phyloP scores from a whole-genome alignment of 306 rosid genomes.

The Vigna mungo region DNA sequence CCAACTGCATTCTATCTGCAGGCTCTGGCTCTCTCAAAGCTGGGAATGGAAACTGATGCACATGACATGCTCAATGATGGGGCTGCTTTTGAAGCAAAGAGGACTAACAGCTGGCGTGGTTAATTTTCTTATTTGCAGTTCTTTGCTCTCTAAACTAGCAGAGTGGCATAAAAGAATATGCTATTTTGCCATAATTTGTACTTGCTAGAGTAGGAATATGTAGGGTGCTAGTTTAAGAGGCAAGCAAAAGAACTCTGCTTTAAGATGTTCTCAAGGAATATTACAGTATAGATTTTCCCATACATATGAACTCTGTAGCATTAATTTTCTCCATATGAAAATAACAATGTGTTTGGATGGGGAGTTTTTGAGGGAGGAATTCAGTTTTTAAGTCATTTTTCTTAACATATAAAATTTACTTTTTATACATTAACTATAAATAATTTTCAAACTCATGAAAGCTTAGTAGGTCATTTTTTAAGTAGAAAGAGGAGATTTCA shows the following conservation, averaged over 20 bases:
- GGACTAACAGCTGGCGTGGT: slow-evolving; percentile 83
- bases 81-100: slow-evolving; percentile 79
- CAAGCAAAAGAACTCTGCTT: slow-evolving; percentile 34
- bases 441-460: not conserved
- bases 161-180: slow-evolving; percentile 42
- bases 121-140: slow-evolving; percentile 32
- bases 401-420: not conserved
- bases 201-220: slow-evolving; percentile 51
- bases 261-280: slow-evolving; percentile 39
- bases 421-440: not conserved
- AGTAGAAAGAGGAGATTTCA: not conserved
- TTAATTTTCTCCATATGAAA: slow-evolving; percentile 52
- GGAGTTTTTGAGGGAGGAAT: slow-evolving; percentile 1
- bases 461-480: not conserved
- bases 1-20: slow-evolving; percentile 95
- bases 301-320: slow-evolving; percentile 50
- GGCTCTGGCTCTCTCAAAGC: slow-evolving; percentile 92
- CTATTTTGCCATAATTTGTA: slow-evolving; percentile 45
- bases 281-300: slow-evolving; percentile 44
- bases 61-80: slow-evolving; percentile 97
- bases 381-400: not conserved
- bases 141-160: slow-evolving; percentile 41
- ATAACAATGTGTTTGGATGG: slow-evolving; percentile 31
- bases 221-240: slow-evolving; percentile 46
- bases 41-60: slow-evolving; percentile 97